These are phyloP conservation scores for Clathrus columnatus DNA, from an alignment of 768 basidiomycete species.

Conservation along the genomic window DNA sequence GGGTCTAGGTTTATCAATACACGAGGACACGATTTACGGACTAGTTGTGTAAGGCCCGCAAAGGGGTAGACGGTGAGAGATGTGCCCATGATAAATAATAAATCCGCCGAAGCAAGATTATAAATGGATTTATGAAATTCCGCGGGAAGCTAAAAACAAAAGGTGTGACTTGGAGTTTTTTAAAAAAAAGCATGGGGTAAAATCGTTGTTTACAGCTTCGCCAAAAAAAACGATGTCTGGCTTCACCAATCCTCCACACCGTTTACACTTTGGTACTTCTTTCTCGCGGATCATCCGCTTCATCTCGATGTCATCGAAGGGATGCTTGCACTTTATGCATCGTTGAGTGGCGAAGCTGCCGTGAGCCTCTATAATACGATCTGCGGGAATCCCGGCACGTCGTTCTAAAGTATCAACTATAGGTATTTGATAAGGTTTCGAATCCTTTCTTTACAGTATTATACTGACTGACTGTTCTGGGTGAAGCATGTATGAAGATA, in stretches of 20 bases:
- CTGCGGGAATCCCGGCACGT: conserved; percentile 62
- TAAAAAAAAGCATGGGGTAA: not conserved
- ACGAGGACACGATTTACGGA: conserved; percentile 54
- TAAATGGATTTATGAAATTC: conserved; percentile 52
- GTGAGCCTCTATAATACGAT: conserved; percentile 87
- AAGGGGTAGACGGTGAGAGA: conserved; percentile 85
- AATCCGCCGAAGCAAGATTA: conserved; percentile 57
- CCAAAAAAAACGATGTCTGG: conserved; percentile 97
- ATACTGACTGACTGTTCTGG: conserved; percentile 49
- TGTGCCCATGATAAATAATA: conserved; percentile 87
- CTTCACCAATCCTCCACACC: conserved; percentile 70
- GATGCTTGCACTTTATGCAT: conserved; percentile 64
- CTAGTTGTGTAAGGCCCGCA: conserved; percentile 59
- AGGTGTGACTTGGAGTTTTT: not conserved
- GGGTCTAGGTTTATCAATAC: conserved; percentile 83
- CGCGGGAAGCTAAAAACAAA: conserved; percentile 51
- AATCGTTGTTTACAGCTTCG: conserved; percentile 45
- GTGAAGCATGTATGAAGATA: conserved; percentile 76
- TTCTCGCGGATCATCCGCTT: conserved; percentile 50
- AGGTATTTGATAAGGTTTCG: not conserved
- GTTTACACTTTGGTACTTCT: conserved; percentile 57
- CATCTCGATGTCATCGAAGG: conserved; percentile 62
- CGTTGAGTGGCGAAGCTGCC: conserved; percentile 86
- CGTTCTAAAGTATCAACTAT: conserved; percentile 81
- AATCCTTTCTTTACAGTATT: not conserved